phyloP scores from a whole-genome alignment of 257 asterid genomes.

The Solanum sitiens region DNA sequence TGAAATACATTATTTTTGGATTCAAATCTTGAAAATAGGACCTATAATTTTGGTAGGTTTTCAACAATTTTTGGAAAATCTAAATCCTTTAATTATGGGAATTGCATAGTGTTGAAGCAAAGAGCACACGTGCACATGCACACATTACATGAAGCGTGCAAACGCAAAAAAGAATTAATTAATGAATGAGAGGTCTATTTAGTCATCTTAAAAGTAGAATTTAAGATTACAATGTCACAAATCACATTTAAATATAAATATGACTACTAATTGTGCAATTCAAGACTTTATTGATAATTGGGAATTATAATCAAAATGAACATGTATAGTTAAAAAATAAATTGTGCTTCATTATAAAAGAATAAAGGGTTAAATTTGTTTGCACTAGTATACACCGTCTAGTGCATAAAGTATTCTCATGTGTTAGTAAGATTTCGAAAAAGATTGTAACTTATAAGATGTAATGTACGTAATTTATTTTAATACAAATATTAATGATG shows the following conservation, averaged over 20 bases:
- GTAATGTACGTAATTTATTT: no score
- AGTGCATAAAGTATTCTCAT: background rate
- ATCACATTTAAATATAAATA: background rate
- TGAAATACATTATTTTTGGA: constrained; percentile 4
- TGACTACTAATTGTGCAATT: background rate
- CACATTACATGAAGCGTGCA: constrained; percentile 5
- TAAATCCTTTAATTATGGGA: constrained; percentile 13
- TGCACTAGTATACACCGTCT: background rate
- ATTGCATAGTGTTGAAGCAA: constrained; percentile 24
- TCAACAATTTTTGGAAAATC: background rate
- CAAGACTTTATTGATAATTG: background rate
- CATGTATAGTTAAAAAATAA: background rate
- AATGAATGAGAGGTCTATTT: constrained; percentile 27
- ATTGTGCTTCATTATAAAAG: background rate
- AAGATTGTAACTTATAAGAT: no score
- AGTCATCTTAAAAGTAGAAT: constrained; percentile 9
- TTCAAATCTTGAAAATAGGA: background rate
- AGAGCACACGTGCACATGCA: constrained; percentile 32
- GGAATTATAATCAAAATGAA: background rate
- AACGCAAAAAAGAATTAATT: background rate
- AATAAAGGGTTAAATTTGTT: background rate
- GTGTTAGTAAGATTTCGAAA: background rate
- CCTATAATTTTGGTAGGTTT: background rate
- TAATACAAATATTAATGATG: no score
- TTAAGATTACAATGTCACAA: constrained; percentile 6